These are phyloP conservation scores for Phalaenopsis aphrodite DNA, from an alignment of 106 monocot genomes.

Conservation along the genomic window DNA sequence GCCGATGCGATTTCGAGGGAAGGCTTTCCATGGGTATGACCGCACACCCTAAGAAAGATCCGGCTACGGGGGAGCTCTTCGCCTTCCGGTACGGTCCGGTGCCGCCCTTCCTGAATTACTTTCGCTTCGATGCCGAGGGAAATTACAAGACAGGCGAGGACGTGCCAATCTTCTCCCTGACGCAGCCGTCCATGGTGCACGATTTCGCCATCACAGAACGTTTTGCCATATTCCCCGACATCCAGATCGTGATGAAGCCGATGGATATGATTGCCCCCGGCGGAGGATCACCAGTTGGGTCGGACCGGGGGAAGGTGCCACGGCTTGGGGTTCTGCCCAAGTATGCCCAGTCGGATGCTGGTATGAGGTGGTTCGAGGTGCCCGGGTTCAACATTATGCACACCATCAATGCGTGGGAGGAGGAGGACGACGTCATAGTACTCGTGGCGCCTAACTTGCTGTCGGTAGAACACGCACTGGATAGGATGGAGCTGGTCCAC, in stretches of 20 bases:
- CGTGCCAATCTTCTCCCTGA: slow-evolving; percentile 62
- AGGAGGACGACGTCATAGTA: slow-evolving; percentile 42
- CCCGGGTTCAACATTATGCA: slow-evolving; percentile 86
- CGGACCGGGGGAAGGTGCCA: slow-evolving; percentile 53
- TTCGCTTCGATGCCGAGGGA: slow-evolving; percentile 47
- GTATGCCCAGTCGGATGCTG: slow-evolving; percentile 54
- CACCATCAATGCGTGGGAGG: slow-evolving; percentile 81
- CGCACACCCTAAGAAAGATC: slow-evolving; percentile 62
- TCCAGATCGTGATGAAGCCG: slow-evolving; percentile 78
- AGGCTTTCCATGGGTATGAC: slow-evolving; percentile 41
- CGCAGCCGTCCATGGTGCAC: slow-evolving; percentile 59
- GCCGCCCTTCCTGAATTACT: slow-evolving; percentile 59
- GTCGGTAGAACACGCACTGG: slow-evolving; percentile 67
- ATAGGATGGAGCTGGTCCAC: slow-evolving; percentile 48
- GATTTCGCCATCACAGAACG: slow-evolving; percentile 80
- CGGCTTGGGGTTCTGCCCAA: slow-evolving; percentile 60
- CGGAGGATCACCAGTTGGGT: slow-evolving; percentile 36
- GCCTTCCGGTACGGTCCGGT: slow-evolving; percentile 58
- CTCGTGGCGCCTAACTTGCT: slow-evolving; percentile 72
- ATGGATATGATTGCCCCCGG: slow-evolving; percentile 52
- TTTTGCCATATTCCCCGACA: slow-evolving; percentile 57
- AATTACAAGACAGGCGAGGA: slow-evolving; percentile 39
- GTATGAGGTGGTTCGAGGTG: slow-evolving; percentile 83
- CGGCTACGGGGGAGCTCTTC: slow-evolving; percentile 46
- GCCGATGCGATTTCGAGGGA: slow-evolving; percentile 33